Evolutionary conservation across 345 rosid species (phyloP).

Genomic region (Pseudoturritis turrita): DNA sequence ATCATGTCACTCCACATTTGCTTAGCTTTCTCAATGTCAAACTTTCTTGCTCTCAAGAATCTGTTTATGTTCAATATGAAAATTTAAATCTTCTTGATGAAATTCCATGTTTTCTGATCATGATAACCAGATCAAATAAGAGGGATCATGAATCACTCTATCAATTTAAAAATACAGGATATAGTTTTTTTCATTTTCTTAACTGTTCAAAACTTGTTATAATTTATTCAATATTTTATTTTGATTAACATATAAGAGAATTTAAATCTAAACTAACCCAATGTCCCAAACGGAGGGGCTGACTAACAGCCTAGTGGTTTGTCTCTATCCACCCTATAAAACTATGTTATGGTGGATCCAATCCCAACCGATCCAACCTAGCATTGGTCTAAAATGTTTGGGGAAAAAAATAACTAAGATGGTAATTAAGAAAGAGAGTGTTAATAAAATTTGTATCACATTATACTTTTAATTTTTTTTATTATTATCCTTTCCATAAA

Average conservation of each 20-base stretch:
- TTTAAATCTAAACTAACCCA: too few species aligned
- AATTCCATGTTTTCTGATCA: neutral
- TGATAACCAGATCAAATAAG: neutral
- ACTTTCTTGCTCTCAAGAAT: conserved; percentile 96
- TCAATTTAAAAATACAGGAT: neutral
- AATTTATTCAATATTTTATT: too few species aligned
- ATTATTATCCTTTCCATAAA: too few species aligned
- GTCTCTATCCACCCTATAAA: too few species aligned
- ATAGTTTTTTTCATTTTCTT: too few species aligned
- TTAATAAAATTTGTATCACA: neutral
- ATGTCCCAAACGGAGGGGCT: too few species aligned
- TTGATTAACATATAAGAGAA: too few species aligned
- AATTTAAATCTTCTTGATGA: neutral
- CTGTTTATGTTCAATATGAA: conserved; percentile 34
- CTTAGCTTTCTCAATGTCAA: conserved; percentile 91
- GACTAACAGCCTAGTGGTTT: too few species aligned
- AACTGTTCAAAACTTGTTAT: too few species aligned
- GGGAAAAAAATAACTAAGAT: too few species aligned
- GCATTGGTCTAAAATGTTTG: neutral
- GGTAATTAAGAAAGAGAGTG: neutral
- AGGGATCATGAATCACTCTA: neutral
- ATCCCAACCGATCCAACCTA: neutral
- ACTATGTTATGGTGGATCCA: too few species aligned
- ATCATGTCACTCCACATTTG: conserved; percentile 99
- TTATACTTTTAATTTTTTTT: too few species aligned